Conservation (phyloP, 257 asterid genomes). For the Solanum tarapatanum region DNA sequence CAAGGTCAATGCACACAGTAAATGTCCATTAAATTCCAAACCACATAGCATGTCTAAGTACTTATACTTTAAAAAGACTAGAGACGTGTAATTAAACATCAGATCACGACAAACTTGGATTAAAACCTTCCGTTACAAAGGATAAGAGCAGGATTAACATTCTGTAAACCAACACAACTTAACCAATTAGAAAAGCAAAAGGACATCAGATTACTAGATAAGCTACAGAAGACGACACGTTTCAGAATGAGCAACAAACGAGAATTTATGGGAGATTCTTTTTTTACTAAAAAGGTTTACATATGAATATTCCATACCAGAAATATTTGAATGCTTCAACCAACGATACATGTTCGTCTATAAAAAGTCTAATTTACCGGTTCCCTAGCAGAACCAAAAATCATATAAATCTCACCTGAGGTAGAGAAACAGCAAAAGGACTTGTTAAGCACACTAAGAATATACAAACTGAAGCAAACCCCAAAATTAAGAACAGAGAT, state of each 20-base stretch:
- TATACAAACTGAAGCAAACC: not conserved
- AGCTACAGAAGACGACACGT: not conserved
- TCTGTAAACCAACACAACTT: not conserved
- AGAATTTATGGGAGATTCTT: not conserved
- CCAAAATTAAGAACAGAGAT: not conserved
- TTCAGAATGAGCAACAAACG: not conserved
- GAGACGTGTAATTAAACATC: not conserved
- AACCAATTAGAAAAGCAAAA: not conserved
- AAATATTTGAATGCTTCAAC: not conserved
- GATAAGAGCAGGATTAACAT: not conserved
- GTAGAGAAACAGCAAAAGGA: not conserved
- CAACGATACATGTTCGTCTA: not conserved
- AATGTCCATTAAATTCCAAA: not conserved
- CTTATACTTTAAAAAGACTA: not conserved
- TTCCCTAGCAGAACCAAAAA: not conserved
- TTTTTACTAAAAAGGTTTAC: not conserved
- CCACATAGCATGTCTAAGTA: not conserved
- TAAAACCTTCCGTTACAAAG: not conserved
- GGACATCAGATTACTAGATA: not conserved
- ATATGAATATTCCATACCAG: not conserved
- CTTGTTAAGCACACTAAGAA: not conserved
- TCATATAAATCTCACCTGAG: not conserved
- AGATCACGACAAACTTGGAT: not conserved
- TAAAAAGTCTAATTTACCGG: not conserved
- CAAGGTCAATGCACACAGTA: not conserved